Conservation (phyloP, 208 protist genomes). For the Naegleria fowleri region DNA sequence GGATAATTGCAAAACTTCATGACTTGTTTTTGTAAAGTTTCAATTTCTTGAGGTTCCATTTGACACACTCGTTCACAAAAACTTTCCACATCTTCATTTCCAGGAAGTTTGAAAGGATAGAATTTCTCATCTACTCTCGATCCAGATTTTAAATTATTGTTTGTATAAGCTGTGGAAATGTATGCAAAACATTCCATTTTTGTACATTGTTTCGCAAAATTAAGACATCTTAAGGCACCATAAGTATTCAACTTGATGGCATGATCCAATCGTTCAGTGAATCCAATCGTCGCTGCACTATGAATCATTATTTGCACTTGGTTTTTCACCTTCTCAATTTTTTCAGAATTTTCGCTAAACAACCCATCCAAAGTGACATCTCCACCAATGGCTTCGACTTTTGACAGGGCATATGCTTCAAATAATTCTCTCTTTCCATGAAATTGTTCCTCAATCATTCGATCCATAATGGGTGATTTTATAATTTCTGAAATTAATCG, state of each 20-base stretch:
- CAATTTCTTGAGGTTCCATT: slow-evolving; percentile 15
- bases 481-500: slow-evolving; percentile 15
- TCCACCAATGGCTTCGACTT: not conserved
- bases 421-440: not conserved
- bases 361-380: not conserved
- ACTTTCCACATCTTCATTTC: slow-evolving; percentile 40
- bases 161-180: slow-evolving; percentile 76
- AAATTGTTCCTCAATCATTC: not conserved
- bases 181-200: slow-evolving; percentile 66
- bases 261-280: slow-evolving; percentile 63
- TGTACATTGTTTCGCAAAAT: slow-evolving; percentile 49
- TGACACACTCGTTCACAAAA: not conserved
- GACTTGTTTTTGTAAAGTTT: slow-evolving; percentile 52
- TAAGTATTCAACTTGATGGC: slow-evolving; percentile 72
- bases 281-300: slow-evolving; percentile 73
- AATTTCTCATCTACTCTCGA: slow-evolving; percentile 57
- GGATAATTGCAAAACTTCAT: slow-evolving; percentile 62
- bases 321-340: slow-evolving; percentile 46
- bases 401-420: not conserved
- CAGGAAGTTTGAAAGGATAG: slow-evolving; percentile 57
- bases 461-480: not conserved
- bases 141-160: slow-evolving; percentile 56
- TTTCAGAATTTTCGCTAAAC: not conserved
- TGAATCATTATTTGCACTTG: slow-evolving; percentile 64
- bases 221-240: slow-evolving; percentile 64